Percentiles rank a stretch among this genome's conserved stretches.
phyloP scores from a whole-genome alignment of 2,329 filamentous ascomycete species.

The Phyllosticta citriasiana region DNA sequence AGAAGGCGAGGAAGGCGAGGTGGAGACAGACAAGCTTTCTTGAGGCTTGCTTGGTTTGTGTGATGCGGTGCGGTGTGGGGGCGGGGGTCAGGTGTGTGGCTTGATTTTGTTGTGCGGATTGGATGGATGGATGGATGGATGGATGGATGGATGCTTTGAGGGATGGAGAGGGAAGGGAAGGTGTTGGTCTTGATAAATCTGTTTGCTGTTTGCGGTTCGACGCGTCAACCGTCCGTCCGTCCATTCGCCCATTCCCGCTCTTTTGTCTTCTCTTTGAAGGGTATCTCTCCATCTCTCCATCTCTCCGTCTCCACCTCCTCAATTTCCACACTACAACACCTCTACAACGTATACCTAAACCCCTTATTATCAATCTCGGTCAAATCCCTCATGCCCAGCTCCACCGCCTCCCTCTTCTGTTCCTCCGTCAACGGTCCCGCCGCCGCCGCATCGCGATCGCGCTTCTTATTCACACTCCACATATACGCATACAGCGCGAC shows the following conservation, averaged over 20 bases:
- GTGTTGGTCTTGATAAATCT: too few species aligned
- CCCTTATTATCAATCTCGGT: slow-evolving; percentile 47
- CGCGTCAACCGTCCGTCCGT: not conserved
- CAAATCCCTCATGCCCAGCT: slow-evolving; percentile 46
- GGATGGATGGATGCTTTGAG: too few species aligned
- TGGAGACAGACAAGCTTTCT: too few species aligned
- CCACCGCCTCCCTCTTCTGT: slow-evolving; percentile 40
- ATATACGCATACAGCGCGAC: slow-evolving; percentile 46
- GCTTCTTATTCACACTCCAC: slow-evolving; percentile 43
- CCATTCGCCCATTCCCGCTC: not conserved
- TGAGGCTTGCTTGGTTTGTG: too few species aligned
- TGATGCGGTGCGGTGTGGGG: too few species aligned
- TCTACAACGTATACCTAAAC: slow-evolving; percentile 42
- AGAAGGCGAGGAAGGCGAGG: too few species aligned
- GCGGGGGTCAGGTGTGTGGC: too few species aligned
- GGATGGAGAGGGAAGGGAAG: too few species aligned
- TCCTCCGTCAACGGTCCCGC: slow-evolving; percentile 22
- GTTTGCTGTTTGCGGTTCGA: too few species aligned
- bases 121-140: too few species aligned
- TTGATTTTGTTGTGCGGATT: too few species aligned
- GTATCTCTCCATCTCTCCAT: not conserved
- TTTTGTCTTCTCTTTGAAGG: not conserved
- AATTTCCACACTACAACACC: not conserved
- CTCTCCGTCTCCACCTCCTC: not conserved
- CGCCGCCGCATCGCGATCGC: slow-evolving; percentile 37